Evolutionary conservation across 805 yeast species (phyloP).

Genomic region (Scheffersomyces coipomensis): DNA sequence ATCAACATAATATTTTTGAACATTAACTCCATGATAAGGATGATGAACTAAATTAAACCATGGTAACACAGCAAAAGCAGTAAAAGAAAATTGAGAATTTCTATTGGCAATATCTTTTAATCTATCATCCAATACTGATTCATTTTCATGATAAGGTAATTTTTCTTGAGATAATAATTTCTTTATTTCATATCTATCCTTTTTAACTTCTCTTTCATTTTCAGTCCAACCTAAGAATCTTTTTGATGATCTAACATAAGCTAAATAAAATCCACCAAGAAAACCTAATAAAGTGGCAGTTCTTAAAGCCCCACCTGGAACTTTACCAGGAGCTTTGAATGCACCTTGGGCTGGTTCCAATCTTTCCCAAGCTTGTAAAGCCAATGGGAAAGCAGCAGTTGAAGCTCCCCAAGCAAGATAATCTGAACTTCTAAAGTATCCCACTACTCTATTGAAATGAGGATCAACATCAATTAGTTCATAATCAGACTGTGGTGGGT

Average conservation of each 20-base stretch:
- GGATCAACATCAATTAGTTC: slow-evolving; percentile 77
- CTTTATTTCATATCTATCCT: slow-evolving; percentile 75
- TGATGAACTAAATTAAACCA: slow-evolving; percentile 82
- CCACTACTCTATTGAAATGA: slow-evolving; percentile 65
- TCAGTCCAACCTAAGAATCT: slow-evolving; percentile 80
- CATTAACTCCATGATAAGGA: slow-evolving; percentile 78
- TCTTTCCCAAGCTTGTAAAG: slow-evolving; percentile 41
- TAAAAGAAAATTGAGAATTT: slow-evolving; percentile 71
- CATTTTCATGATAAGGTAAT: slow-evolving; percentile 66
- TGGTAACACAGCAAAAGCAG: slow-evolving; percentile 61
- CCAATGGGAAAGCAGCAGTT: slow-evolving; percentile 42
- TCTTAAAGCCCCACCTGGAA: slow-evolving; percentile 57
- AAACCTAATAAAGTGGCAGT: slow-evolving; percentile 62
- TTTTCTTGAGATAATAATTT: slow-evolving; percentile 60
- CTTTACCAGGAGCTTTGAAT: slow-evolving; percentile 45
- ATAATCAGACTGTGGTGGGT: slow-evolving; percentile 36
- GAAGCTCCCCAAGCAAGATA: slow-evolving; percentile 46
- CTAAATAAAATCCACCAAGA: slow-evolving; percentile 70
- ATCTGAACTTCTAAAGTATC: slow-evolving; percentile 71
- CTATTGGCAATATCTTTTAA: slow-evolving; percentile 73
- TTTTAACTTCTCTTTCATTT: slow-evolving; percentile 65
- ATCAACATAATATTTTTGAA: slow-evolving; percentile 55
- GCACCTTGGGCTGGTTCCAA: slow-evolving; percentile 43
- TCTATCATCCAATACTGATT: slow-evolving; percentile 55
- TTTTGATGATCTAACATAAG: slow-evolving; percentile 64